phyloP scores from a whole-genome alignment of 441 rosid genomes.

The Omphalea diandra region DNA sequence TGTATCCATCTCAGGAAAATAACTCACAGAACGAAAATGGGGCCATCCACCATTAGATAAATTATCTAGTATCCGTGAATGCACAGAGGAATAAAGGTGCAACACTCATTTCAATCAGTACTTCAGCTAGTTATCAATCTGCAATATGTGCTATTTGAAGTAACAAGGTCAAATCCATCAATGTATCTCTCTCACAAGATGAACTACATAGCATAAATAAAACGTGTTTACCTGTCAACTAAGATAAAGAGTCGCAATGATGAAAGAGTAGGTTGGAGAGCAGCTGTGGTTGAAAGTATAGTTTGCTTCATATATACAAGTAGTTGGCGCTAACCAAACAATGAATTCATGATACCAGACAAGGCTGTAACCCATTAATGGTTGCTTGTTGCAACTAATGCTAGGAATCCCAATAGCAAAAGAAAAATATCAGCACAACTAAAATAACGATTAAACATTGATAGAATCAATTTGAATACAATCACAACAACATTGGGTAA shows the following conservation, averaged over 20 bases:
- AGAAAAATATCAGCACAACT: neutral
- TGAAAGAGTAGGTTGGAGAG: neutral
- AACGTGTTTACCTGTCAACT: neutral
- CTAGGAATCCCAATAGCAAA: neutral
- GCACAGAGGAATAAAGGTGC: neutral
- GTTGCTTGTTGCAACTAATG: no score
- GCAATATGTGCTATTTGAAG: no score
- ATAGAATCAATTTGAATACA: neutral
- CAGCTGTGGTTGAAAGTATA: no score
- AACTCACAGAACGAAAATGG: neutral
- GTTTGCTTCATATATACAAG: neutral
- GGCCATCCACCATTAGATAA: neutral
- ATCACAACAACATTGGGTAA: neutral
- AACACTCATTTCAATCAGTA: no score
- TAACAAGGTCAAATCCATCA: no score
- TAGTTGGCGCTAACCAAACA: no score
- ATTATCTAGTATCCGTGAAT: neutral
- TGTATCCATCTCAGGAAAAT: conserved; percentile 6
- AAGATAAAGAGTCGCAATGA: neutral
- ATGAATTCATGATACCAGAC: no score
- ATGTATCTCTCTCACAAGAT: no score
- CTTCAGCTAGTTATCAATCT: no score
- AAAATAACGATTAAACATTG: neutral
- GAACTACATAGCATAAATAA: no score
- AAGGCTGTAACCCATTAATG: no score